A percentile compares a stretch with the other conserved stretches of the same genome.
Conservation (phyloP, 2,329 filamentous ascomycete genomes). For the Talaromyces sp. region DNA sequence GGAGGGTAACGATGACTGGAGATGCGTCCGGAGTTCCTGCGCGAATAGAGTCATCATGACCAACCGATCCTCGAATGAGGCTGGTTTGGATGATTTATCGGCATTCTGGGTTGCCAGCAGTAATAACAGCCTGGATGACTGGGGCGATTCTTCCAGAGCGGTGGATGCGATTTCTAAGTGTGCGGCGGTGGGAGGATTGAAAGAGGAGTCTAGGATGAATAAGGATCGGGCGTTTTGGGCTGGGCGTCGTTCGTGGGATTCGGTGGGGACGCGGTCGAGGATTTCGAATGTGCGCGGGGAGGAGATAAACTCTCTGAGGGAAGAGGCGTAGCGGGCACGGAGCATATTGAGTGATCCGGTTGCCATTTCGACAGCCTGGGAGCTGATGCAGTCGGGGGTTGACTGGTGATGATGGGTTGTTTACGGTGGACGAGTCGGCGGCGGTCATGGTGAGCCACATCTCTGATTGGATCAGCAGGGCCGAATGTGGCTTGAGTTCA, state of each 20-base stretch:
- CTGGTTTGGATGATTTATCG: slow-evolving; percentile 55
- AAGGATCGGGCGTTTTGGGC: slow-evolving; percentile 37
- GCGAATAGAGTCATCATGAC: slow-evolving; percentile 50
- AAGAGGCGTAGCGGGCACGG: slow-evolving; percentile 36
- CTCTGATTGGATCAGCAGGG: not conserved
- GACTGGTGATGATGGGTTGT: not conserved
- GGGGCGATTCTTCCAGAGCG: slow-evolving; percentile 44
- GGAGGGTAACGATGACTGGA: slow-evolving; percentile 21
- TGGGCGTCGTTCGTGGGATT: slow-evolving; percentile 16
- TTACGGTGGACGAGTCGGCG: not conserved
- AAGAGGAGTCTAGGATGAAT: slow-evolving; percentile 63
- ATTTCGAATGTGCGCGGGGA: slow-evolving; percentile 37
- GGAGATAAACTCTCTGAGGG: slow-evolving; percentile 43
- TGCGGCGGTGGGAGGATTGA: slow-evolving; percentile 61
- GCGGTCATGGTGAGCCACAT: not conserved
- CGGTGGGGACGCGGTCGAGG: slow-evolving; percentile 27
- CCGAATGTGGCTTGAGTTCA: not conserved
- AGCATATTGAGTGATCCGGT: slow-evolving; percentile 23
- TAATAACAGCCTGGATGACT: slow-evolving; percentile 49
- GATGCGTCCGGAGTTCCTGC: slow-evolving; percentile 36
- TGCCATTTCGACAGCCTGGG: not conserved
- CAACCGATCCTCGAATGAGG: slow-evolving; percentile 47
- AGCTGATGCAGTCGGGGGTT: not conserved
- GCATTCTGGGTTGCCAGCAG: slow-evolving; percentile 63
- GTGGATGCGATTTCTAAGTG: slow-evolving; percentile 55